These are phyloP conservation scores for Chaetomiaceae sp. DNA, from an alignment of 2,329 filamentous ascomycete genomes.

Conservation along the genomic window DNA sequence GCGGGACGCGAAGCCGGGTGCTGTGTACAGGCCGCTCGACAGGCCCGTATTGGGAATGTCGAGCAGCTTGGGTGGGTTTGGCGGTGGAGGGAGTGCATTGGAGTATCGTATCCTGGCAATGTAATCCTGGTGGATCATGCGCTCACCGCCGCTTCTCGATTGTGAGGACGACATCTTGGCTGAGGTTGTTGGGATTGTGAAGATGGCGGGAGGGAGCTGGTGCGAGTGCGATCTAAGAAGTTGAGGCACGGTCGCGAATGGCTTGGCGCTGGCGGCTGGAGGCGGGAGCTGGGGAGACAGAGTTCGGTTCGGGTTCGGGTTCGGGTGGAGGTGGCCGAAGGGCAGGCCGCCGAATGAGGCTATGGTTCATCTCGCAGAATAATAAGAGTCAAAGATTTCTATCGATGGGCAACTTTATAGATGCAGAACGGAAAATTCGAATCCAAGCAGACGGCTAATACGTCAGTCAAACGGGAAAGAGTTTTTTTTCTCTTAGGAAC, in stretches of 20 bases:
- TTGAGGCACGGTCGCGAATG: background rate
- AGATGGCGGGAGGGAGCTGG: background rate
- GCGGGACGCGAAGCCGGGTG: constrained; percentile 82
- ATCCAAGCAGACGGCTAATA: no score
- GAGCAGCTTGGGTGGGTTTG: constrained; percentile 91
- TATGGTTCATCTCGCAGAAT: background rate
- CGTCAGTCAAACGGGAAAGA: no score
- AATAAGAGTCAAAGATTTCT: no score
- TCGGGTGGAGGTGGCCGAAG: background rate
- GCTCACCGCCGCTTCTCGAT: constrained; percentile 46
- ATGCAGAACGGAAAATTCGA: no score
- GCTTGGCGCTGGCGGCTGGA: background rate
- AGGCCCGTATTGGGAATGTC: constrained; percentile 94
- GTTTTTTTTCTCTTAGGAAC: no score
- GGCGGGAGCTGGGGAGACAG: no score
- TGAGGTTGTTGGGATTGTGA: background rate
- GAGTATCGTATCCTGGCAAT: constrained; percentile 93
- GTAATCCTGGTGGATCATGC: constrained; percentile 84
- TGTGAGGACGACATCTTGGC: constrained; percentile 25
- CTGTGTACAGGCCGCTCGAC: constrained; percentile 81
- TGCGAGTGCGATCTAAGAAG: background rate
- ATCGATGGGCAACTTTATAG: no score
- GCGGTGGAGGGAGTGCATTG: constrained; percentile 90
- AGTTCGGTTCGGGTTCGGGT: background rate
- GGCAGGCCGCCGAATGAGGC: no score